Evolutionary conservation across 176 grass and related monocot species (phyloP).

Genomic region (Avena insularis): DNA sequence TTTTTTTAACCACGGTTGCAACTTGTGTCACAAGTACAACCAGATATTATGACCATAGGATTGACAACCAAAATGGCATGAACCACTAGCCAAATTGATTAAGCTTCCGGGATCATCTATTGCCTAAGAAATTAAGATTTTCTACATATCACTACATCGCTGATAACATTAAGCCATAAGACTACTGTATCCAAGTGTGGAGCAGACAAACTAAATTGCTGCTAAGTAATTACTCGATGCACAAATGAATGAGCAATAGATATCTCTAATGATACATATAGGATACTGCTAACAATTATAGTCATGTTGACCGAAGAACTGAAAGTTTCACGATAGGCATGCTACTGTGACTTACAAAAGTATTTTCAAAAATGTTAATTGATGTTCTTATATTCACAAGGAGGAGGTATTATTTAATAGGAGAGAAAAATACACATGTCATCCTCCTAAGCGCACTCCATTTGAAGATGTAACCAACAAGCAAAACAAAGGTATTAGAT

Average conservation of each 20-base stretch:
- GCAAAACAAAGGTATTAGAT: no score
- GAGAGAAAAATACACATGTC: no score
- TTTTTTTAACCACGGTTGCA: slow-evolving; percentile 4
- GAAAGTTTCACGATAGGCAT: no score
- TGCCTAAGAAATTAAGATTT: neutral
- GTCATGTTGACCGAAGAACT: no score
- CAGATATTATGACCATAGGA: neutral
- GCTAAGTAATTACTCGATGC: neutral
- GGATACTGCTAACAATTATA: neutral
- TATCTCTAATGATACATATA: neutral
- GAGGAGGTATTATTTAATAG: no score
- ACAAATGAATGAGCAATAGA: slow-evolving; percentile 31
- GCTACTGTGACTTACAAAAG: no score
- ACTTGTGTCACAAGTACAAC: neutral
- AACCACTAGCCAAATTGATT: neutral
- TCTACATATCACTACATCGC: slow-evolving; percentile 5
- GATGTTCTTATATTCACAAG: no score
- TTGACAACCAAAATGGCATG: neutral
- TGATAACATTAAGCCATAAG: slow-evolving; percentile 9
- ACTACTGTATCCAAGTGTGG: neutral
- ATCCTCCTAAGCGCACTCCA: no score
- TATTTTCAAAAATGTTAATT: no score
- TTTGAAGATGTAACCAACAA: no score
- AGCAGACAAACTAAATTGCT: slow-evolving; percentile 15
- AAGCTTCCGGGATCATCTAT: slow-evolving; percentile 1